phyloP scores from a whole-genome alignment of 176 grass and related monocot species.

The Triticum urartu region DNA sequence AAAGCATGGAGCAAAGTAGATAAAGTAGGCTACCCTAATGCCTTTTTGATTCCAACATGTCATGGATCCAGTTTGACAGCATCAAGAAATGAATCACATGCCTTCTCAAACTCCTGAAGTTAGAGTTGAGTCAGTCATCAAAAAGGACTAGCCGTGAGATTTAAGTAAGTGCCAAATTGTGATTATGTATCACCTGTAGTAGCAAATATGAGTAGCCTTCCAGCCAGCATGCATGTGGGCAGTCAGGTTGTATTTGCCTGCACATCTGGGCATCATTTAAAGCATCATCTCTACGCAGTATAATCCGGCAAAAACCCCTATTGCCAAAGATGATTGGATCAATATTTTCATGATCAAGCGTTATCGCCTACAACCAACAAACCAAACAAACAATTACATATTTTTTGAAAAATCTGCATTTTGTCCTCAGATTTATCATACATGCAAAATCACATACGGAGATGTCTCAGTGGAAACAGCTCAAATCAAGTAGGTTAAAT shows the following conservation, averaged over 20 bases:
- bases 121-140: not conserved
- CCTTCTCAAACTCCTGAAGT: conserved; percentile 42
- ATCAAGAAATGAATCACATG: conserved; percentile 36
- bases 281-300: not conserved
- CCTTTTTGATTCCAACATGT: conserved; percentile 10
- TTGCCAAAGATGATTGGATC: not conserved
- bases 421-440: not conserved
- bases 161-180: not conserved
- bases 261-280: not conserved
- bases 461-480: not conserved
- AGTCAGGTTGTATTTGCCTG: not conserved
- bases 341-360: not conserved
- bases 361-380: not conserved
- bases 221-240: not conserved
- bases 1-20: not conserved
- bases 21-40: conserved; percentile 19
- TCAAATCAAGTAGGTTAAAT: not conserved
- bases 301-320: not conserved
- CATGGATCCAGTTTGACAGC: conserved; percentile 32
- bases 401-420: not conserved
- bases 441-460: not conserved
- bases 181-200: not conserved
- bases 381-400: not conserved
- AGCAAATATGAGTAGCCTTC: not conserved
- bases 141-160: not conserved